Percentiles rank a stretch among this genome's conserved stretches.
phyloP scores from a whole-genome alignment of 352 stramenopile genomes.

The Phytophthora fragariaefolia region DNA sequence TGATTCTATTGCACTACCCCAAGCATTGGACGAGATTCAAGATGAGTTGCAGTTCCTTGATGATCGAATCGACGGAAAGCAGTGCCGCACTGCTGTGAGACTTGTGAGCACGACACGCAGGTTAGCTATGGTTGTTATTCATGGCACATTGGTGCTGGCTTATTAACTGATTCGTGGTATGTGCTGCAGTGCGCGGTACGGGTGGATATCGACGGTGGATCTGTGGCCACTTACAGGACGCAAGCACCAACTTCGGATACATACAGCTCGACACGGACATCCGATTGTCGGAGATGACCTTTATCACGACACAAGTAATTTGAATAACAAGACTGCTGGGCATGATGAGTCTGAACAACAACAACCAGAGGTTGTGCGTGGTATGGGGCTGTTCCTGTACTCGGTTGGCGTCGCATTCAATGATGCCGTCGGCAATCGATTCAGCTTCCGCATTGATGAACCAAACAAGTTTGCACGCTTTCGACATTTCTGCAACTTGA shows the following conservation, averaged over 20 bases:
- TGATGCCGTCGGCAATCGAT: conserved; percentile 42
- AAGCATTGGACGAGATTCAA: conserved; percentile 22
- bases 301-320: conserved; percentile 43
- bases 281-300: conserved; percentile 75
- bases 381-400: conserved; percentile 60
- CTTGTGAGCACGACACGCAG: conserved; percentile 45
- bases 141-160: not conserved
- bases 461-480: conserved; percentile 69
- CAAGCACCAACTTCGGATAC: conserved; percentile 75
- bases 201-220: conserved; percentile 68
- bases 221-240: conserved; percentile 72
- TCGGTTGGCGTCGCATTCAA: conserved; percentile 52
- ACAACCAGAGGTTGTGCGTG: conserved; percentile 44
- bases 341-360: not conserved
- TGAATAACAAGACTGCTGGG: not conserved
- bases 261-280: conserved; percentile 61
- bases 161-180: conserved; percentile 10
- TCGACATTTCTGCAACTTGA: conserved; percentile 63
- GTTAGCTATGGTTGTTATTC: conserved; percentile 15
- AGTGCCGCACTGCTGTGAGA: conserved; percentile 40
- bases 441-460: conserved; percentile 57
- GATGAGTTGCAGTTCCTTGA: conserved; percentile 37
- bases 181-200: conserved; percentile 48
- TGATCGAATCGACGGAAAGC: conserved; percentile 33
- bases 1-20: conserved; percentile 18